A percentile compares a stretch with the other conserved stretches of the same genome.
Evolutionary conservation across 2,329 filamentous ascomycete genomes (phyloP).

Genomic region (Fusarium pseudocircinatum): DNA sequence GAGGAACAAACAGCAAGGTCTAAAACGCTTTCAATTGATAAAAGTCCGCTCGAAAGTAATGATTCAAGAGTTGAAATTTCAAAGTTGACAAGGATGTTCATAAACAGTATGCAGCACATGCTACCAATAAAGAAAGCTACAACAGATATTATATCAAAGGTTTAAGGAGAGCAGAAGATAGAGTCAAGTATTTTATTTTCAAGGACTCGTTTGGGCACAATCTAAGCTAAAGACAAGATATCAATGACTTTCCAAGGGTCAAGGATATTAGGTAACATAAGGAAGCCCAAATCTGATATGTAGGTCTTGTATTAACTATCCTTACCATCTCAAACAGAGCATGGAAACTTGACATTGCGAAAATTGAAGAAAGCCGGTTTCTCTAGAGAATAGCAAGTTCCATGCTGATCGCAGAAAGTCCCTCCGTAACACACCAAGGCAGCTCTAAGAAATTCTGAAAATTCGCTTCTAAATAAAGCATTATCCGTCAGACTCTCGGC

Average conservation of each 20-base stretch:
- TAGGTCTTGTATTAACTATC: not conserved
- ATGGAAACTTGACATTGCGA: accelerated
- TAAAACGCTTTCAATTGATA: accelerated
- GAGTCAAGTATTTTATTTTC: not conserved
- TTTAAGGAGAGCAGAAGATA: not conserved
- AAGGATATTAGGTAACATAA: not conserved
- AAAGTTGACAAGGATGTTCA: not conserved
- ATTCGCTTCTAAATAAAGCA: not conserved
- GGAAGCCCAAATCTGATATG: not conserved
- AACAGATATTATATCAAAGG: not conserved
- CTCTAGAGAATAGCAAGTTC: not conserved
- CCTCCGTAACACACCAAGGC: not conserved
- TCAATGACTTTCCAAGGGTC: accelerated
- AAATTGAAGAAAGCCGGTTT: not conserved
- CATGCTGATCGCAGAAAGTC: not conserved
- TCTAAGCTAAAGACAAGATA: not conserved
- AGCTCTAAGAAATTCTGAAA: not conserved
- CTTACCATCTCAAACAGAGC: not conserved
- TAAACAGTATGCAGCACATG: not conserved
- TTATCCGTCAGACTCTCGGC: accelerated
- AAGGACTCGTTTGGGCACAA: not conserved
- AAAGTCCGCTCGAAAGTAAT: accelerated
- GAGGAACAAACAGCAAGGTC: not conserved
- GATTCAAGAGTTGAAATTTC: not conserved
- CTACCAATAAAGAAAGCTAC: not conserved